Conservation (phyloP, 805 yeast genomes). For the Spathaspora hagerdaliae region DNA sequence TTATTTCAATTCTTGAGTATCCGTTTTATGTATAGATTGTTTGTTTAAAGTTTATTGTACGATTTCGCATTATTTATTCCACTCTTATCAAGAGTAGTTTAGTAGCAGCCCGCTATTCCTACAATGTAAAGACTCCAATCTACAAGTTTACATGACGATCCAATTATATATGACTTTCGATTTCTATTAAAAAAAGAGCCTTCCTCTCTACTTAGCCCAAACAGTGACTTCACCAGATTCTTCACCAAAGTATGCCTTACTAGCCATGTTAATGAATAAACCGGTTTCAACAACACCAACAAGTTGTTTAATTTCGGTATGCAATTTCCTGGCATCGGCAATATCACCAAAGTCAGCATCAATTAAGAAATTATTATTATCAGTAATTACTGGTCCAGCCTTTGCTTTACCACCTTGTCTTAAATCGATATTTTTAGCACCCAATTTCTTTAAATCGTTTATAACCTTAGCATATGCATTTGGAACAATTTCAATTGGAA, state of each 20-base stretch:
- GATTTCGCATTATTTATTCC: no score
- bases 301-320: slow-evolving; percentile 61
- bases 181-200: no score
- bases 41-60: background rate
- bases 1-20: background rate
- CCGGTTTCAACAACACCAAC: slow-evolving; percentile 98
- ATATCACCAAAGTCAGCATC: slow-evolving; percentile 92
- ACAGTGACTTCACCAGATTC: slow-evolving; percentile 53
- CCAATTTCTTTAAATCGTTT: slow-evolving; percentile 56
- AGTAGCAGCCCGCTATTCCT: no score
- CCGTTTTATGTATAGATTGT: background rate
- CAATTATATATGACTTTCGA: no score
- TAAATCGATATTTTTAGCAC: slow-evolving; percentile 59
- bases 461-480: slow-evolving; percentile 75
- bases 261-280: slow-evolving; percentile 69
- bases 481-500: slow-evolving; percentile 95
- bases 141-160: no score
- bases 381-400: slow-evolving; percentile 97
- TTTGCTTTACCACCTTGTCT: slow-evolving; percentile 88
- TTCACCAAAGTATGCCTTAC: slow-evolving; percentile 86
- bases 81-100: no score
- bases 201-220: slow-evolving; percentile 8
- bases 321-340: slow-evolving; percentile 47
- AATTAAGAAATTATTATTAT: slow-evolving; percentile 87
- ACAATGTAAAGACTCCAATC: no score